Evolutionary conservation across 2,329 filamentous ascomycete species (phyloP), one percentile per base, ranked within the genome.

Genomic region (Xenoacremonium recifei): DNA sequence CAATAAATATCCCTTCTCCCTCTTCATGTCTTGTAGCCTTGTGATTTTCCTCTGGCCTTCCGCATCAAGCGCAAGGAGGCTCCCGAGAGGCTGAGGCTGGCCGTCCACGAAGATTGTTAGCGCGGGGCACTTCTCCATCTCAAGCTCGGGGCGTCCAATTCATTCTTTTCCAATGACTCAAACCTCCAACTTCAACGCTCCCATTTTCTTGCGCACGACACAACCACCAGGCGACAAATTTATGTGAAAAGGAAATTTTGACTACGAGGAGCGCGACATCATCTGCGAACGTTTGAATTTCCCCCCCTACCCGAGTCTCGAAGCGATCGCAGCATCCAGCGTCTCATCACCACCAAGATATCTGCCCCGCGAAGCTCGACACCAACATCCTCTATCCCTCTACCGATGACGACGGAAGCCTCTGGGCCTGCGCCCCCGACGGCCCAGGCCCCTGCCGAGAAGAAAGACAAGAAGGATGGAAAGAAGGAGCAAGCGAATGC

Each of bases 151-250:
- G 39, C 34, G 41, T 48, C 21, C 32, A 35, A 40, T 48, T 47
- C 47, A 59, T 53, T 51, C 48, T 53, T 59, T 60, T 55, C 45
- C 46, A 54, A 59, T 66, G 62, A 66, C 61, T 66, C 63, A 66
- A 54, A 42, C 46, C 43, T 47, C 46, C 32, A 43, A 44, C 30
- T 27, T 20, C 44, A 15, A 11, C 7, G 23, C 23, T n/a, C n/a
- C n/a, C n/a, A n/a, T n/a, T n/a, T n/a, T n/a, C n/a, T n/a, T n/a
- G n/a, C n/a, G n/a, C n/a, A n/a, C n/a, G n/a, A n/a, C n/a, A n/a
- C n/a, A n/a, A n/a, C n/a, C n/a, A n/a, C n/a, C n/a, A n/a, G n/a
- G n/a, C n/a, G n/a, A n/a, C n/a, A n/a, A n/a, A n/a, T n/a, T n/a
- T n/a, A n/a, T n/a, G n/a, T n/a, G n/a, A n/a, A n/a, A n/a, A n/a